A percentile compares a stretch with the other conserved stretches of the same genome.
phyloP scores from a whole-genome alignment of 352 stramenopile species.

The Phytophthora chlamydospora region DNA sequence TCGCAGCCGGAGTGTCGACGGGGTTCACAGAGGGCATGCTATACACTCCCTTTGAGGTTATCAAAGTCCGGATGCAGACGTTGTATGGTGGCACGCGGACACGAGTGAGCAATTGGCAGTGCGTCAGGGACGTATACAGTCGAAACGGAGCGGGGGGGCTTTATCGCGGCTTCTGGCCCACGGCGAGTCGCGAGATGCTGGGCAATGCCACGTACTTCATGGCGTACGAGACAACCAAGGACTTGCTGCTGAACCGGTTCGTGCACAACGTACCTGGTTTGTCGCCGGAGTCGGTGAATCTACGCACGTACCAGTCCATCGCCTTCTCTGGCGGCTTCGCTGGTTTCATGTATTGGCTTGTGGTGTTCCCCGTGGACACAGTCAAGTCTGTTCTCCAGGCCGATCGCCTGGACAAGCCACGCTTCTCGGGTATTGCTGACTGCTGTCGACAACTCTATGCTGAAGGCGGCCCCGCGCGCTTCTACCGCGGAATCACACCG shows the following conservation, averaged over 20 bases:
- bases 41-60: constrained; percentile 81
- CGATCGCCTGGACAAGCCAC: constrained; percentile 71
- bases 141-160: constrained; percentile 69
- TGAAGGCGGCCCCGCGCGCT: constrained; percentile 67
- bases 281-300: constrained; percentile 58
- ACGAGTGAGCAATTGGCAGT: constrained; percentile 78
- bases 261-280: constrained; percentile 46
- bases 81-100: constrained; percentile 57
- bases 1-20: constrained; percentile 61
- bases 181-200: constrained; percentile 78
- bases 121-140: constrained; percentile 65
- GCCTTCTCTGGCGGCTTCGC: constrained; percentile 73
- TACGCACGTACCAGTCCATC: constrained; percentile 79
- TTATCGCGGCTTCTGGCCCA: constrained; percentile 76
- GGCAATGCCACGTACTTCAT: constrained; percentile 88
- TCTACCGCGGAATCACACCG: constrained; percentile 82
- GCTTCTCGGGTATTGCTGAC: constrained; percentile 75
- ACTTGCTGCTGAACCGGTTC: constrained; percentile 63
- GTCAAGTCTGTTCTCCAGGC: constrained; percentile 87
- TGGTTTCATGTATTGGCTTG: constrained; percentile 87
- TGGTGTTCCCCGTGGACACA: constrained; percentile 83
- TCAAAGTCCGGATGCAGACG: constrained; percentile 82
- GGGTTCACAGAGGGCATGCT: constrained; percentile 65
- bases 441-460: constrained; percentile 70
- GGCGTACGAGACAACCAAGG: constrained; percentile 78